Evolutionary conservation across 306 rosid genomes (phyloP).

Genomic region (Acacia confusa): DNA sequence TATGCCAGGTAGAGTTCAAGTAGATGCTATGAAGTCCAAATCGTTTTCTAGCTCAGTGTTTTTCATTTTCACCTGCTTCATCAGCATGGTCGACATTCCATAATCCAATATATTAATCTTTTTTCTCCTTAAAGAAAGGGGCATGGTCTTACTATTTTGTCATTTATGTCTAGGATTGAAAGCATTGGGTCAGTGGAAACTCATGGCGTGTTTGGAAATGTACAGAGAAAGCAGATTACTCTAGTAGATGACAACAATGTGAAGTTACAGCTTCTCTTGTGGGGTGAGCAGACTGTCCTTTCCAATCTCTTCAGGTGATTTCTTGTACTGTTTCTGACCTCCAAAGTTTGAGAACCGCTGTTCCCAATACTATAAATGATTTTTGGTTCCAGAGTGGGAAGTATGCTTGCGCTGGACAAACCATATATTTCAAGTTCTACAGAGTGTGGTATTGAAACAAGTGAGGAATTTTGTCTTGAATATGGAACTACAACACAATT

Average conservation of each 20-base stretch:
- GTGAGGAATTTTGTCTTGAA: constrained; percentile 68
- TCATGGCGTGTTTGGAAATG: constrained; percentile 48
- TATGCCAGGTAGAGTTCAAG: constrained; percentile 61
- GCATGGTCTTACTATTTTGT: constrained; percentile 21
- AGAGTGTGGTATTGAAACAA: constrained; percentile 51
- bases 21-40: constrained; percentile 15
- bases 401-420: constrained; percentile 88
- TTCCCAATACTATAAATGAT: neutral
- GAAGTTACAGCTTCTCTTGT: constrained; percentile 61
- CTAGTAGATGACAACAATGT: constrained; percentile 74
- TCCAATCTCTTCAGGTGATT: constrained; percentile 86
- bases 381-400: constrained; percentile 61
- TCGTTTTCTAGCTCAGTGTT: constrained; percentile 2
- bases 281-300: constrained; percentile 87
- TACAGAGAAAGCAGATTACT: constrained; percentile 63
- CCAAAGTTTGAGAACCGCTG: constrained; percentile 4
- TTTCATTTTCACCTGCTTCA: neutral
- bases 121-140: neutral
- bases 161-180: constrained; percentile 56
- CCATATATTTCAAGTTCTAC: constrained; percentile 60
- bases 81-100: constrained; percentile 12
- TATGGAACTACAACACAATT: constrained; percentile 91
- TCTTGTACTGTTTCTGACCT: constrained; percentile 23
- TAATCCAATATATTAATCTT: constrained; percentile 1
- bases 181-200: constrained; percentile 65